Conservation (phyloP, 805 yeast genomes). For the Kodamaea laetipori region DNA sequence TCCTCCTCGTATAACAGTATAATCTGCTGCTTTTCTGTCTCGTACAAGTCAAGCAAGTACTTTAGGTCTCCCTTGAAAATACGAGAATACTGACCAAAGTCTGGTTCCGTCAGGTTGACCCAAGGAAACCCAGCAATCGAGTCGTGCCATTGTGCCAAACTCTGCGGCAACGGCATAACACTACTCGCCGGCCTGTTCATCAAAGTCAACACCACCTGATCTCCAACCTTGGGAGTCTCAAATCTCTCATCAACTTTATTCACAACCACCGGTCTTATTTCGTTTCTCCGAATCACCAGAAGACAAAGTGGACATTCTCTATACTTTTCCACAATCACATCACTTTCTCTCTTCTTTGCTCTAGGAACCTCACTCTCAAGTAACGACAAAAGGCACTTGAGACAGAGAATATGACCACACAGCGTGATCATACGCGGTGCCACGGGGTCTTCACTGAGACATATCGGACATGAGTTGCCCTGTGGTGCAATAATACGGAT, state of each 20-base stretch:
- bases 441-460: constrained; percentile 77
- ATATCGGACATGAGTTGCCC: constrained; percentile 87
- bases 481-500: constrained; percentile 73
- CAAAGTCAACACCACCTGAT: constrained; percentile 59
- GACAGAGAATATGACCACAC: constrained; percentile 93
- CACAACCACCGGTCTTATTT: constrained; percentile 64
- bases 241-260: constrained; percentile 52
- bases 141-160: constrained; percentile 22
- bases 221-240: constrained; percentile 59
- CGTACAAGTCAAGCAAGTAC: constrained; percentile 56
- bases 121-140: constrained; percentile 46
- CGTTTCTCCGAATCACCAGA: constrained; percentile 51
- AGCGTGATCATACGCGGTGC: constrained; percentile 90
- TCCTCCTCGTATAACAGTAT: constrained; percentile 56
- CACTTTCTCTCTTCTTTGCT: constrained; percentile 37
- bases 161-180: constrained; percentile 51
- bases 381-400: constrained; percentile 75
- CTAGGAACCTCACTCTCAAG: constrained; percentile 55
- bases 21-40: constrained; percentile 60
- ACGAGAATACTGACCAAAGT: constrained; percentile 53
- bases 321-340: constrained; percentile 46
- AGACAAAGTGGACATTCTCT: constrained; percentile 84
- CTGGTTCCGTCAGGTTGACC: constrained; percentile 28
- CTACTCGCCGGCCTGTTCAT: constrained; percentile 52
- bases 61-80: constrained; percentile 65